Evolutionary conservation across 73 alveolate genomes (phyloP).

Genomic region (Blepharisma stoltei): DNA sequence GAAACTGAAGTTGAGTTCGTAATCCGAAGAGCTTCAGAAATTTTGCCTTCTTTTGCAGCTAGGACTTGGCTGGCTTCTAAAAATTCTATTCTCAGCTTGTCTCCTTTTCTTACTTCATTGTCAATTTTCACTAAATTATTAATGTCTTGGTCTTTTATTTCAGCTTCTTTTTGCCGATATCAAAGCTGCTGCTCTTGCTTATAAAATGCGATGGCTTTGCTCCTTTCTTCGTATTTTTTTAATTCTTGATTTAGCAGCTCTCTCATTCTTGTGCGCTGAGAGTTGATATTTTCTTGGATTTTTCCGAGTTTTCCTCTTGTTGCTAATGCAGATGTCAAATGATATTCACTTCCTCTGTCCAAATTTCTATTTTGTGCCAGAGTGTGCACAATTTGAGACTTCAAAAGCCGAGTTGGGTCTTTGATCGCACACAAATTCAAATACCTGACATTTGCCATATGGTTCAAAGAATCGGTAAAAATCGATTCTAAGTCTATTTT

Average conservation of each 20-base stretch:
- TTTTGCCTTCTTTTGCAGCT: conserved; percentile 16
- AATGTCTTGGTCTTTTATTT: neutral
- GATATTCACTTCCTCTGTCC: conserved; percentile 9
- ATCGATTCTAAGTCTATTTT: neutral
- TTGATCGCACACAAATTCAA: neutral
- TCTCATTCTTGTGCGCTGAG: neutral
- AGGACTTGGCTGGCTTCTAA: neutral
- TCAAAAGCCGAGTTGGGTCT: conserved; percentile 2
- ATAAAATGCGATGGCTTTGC: conserved; percentile 20
- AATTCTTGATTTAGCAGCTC: neutral
- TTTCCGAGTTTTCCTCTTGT: neutral
- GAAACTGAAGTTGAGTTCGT: neutral
- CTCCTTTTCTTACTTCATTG: neutral
- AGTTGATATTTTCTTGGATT: conserved; percentile 14
- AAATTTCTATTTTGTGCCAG: neutral
- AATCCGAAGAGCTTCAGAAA: neutral
- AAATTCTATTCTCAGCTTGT: conserved; percentile 1
- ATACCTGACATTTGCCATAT: neutral
- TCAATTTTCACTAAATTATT: neutral
- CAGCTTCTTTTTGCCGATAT: neutral
- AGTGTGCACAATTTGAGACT: neutral
- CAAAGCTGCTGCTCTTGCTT: neutral
- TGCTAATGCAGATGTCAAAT: neutral
- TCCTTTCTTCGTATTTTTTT: neutral
- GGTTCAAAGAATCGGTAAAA: neutral